phyloP scores from a whole-genome alignment of 768 basidiomycete species.

The Dentipellis fragilis region DNA sequence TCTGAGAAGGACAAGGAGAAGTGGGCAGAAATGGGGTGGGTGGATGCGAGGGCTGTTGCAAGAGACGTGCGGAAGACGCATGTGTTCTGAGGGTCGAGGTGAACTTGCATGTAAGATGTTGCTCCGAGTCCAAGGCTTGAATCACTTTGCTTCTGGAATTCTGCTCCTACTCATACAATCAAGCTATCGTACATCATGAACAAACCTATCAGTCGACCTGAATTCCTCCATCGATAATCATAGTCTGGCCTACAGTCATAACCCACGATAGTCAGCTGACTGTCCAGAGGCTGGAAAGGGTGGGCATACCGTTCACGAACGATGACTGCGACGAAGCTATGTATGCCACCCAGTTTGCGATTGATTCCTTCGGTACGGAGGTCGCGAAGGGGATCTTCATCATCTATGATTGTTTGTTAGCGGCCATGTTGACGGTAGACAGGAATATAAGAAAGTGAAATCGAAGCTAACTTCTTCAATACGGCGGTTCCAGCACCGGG shows the following conservation, averaged over 20 bases:
- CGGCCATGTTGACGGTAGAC: not conserved
- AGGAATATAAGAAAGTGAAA: too few relatives aligned
- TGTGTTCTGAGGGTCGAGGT: not conserved
- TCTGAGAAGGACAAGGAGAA: conserved; percentile 1
- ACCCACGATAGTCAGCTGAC: not conserved
- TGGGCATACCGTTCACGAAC: not conserved
- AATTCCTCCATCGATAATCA: not conserved
- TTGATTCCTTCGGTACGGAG: not conserved
- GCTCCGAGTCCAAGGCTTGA: too few relatives aligned
- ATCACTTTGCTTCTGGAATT: too few relatives aligned
- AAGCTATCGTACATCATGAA: too few relatives aligned
- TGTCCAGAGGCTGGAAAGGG: not conserved
- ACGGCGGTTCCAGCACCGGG: not conserved
- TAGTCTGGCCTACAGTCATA: not conserved
- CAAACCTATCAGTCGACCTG: not conserved
- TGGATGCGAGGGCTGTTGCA: not conserved
- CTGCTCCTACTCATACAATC: too few relatives aligned
- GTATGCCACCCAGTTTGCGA: not conserved
- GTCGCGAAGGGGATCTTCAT: not conserved
- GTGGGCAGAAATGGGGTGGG: conserved; percentile 1
- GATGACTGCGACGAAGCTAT: not conserved
- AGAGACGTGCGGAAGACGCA: not conserved
- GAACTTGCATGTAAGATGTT: too few relatives aligned
- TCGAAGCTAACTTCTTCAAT: not conserved
- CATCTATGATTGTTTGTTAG: not conserved